Evolutionary conservation across 345 rosid genomes (phyloP).

Genomic region (Rhizophora mangle): DNA sequence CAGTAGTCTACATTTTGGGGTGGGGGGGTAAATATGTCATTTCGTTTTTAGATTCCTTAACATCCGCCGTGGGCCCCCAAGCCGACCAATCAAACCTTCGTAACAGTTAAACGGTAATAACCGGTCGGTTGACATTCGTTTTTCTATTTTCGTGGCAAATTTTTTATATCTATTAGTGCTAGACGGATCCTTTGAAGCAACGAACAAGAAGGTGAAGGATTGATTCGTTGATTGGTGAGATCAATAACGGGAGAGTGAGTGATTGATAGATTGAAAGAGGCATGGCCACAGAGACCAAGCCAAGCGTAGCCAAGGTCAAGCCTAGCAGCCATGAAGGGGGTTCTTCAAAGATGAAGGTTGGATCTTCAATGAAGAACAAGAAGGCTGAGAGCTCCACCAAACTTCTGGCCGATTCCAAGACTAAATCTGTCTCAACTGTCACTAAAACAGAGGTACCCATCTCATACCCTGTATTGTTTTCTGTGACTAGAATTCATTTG

Average conservation of each 20-base stretch:
- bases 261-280: background rate
- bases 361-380: slow-evolving; percentile 41
- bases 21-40: slow-evolving; percentile 17
- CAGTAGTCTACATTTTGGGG: no score
- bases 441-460: slow-evolving; percentile 55
- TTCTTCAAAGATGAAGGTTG: slow-evolving; percentile 32
- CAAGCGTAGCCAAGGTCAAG: slow-evolving; percentile 40
- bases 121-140: background rate
- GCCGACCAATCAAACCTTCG: slow-evolving; percentile 1
- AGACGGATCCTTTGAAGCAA: background rate
- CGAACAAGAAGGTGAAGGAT: background rate
- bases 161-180: background rate
- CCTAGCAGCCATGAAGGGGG: slow-evolving; percentile 38
- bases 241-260: background rate
- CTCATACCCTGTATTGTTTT: background rate
- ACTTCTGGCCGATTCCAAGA: slow-evolving; percentile 38
- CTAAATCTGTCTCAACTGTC: slow-evolving; percentile 38
- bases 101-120: slow-evolving; percentile 22
- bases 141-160: slow-evolving; percentile 57
- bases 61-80: background rate
- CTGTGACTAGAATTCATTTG: slow-evolving; percentile 1
- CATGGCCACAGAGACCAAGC: slow-evolving; percentile 49
- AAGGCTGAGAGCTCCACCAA: slow-evolving; percentile 47
- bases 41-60: background rate
- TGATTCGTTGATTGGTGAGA: background rate